Evolutionary conservation across 2,329 filamentous ascomycete species (phyloP).

Genomic region (Knufia petricola): DNA sequence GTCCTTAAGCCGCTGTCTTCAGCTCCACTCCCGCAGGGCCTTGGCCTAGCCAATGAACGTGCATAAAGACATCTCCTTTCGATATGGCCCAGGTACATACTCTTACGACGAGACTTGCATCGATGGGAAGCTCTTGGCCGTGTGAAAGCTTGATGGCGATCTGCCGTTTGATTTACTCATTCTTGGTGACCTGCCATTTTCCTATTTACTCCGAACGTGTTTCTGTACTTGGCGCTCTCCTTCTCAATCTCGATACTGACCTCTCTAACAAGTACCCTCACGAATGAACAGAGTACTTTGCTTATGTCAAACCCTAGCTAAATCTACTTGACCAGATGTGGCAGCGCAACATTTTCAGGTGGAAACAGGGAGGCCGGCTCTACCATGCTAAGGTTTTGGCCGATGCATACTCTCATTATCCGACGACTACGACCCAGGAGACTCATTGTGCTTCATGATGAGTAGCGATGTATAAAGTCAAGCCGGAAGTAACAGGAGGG

Average conservation of each 20-base stretch:
- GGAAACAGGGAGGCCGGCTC: neutral
- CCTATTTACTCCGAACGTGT: conserved; percentile 2
- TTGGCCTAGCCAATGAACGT: neutral
- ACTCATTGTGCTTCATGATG: neutral
- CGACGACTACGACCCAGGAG: neutral
- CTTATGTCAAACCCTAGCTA: neutral
- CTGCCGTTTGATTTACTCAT: neutral
- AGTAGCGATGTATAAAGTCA: conserved; percentile 5
- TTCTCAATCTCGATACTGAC: conserved; percentile 3
- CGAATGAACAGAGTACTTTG: neutral
- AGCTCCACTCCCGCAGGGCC: neutral
- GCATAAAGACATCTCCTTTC: neutral
- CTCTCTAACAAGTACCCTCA: neutral
- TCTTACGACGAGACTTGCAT: no score
- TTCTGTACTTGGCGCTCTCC: conserved; percentile 1
- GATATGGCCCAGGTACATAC: no score
- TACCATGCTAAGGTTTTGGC: neutral
- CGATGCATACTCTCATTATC: neutral
- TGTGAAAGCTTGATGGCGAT: neutral
- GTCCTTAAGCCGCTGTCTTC: neutral
- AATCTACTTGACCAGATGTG: neutral
- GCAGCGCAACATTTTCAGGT: neutral
- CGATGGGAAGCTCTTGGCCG: neutral
- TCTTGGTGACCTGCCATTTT: neutral
- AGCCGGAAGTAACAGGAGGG: neutral